Evolutionary conservation across 2,329 filamentous ascomycete genomes (phyloP).

Genomic region (Ophiostoma angusticollis): DNA sequence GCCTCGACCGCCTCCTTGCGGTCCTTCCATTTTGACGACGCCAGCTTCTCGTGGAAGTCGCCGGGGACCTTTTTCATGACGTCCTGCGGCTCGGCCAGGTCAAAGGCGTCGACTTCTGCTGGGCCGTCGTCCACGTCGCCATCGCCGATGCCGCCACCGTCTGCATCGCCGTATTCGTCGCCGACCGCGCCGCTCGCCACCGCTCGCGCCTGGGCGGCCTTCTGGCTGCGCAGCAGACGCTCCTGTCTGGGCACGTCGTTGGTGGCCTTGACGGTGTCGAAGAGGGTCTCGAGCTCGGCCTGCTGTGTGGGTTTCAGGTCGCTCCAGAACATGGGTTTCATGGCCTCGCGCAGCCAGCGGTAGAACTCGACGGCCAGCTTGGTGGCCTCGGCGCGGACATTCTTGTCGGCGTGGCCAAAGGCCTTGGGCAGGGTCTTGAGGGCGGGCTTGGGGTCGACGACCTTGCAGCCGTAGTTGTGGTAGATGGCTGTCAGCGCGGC

Average conservation of each 20-base stretch:
- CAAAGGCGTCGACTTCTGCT: conserved; percentile 66
- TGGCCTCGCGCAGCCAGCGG: conserved; percentile 90
- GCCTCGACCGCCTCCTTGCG: conserved; percentile 87
- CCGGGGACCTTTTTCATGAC: conserved; percentile 68
- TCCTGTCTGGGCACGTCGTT: conserved; percentile 80
- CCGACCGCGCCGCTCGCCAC: conserved; percentile 47
- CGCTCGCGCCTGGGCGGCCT: conserved; percentile 64
- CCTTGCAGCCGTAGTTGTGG: conserved; percentile 91
- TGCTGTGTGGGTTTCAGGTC: conserved; percentile 95
- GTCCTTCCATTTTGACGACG: conserved; percentile 96
- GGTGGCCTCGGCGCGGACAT: conserved; percentile 87
- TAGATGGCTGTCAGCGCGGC: conserved; percentile 70
- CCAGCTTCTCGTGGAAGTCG: conserved; percentile 70
- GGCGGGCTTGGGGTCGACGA: conserved; percentile 83
- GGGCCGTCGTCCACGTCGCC: conserved; percentile 47
- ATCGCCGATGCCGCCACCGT: conserved; percentile 56
- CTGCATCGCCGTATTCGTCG: conserved; percentile 45
- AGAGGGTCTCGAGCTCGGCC: conserved; percentile 81
- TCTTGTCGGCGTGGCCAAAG: conserved; percentile 96
- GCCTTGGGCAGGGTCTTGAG: conserved; percentile 82
- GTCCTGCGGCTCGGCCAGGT: conserved; percentile 77
- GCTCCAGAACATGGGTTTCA: conserved; percentile 96
- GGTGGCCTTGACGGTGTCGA: conserved; percentile 73
- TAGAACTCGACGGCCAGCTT: conserved; percentile 89
- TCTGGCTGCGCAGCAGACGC: conserved; percentile 74